These are phyloP conservation scores for Ettlia oleoabundans DNA, from an alignment of 139 green algal species.

Conservation along the genomic window DNA sequence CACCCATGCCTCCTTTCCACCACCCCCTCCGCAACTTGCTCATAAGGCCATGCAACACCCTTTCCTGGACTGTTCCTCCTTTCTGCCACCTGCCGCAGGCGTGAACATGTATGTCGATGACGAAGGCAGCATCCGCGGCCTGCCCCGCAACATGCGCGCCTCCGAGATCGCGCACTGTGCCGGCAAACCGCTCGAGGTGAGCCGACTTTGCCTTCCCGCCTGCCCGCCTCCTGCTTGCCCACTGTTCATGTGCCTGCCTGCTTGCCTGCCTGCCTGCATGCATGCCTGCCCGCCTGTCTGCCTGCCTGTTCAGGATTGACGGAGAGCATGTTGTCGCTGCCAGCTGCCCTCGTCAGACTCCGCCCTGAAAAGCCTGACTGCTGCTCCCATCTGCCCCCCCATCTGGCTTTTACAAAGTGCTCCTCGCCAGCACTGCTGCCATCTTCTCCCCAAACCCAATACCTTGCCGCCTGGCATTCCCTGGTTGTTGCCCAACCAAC, in stretches of 20 bases:
- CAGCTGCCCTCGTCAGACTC: background rate
- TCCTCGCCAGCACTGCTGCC: too few species aligned
- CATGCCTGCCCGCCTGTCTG: background rate
- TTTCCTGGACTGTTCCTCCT: too few species aligned
- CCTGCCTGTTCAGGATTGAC: background rate
- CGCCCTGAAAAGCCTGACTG: too few species aligned
- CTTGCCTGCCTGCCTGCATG: background rate
- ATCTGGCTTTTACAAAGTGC: too few species aligned
- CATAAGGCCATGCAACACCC: too few species aligned
- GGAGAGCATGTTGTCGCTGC: background rate
- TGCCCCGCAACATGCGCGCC: constrained; percentile 76
- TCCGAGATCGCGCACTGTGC: constrained; percentile 71
- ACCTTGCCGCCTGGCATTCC: too few species aligned
- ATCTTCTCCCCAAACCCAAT: too few species aligned
- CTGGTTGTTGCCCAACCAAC: too few species aligned
- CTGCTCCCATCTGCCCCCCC: too few species aligned
- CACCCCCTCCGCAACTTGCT: too few species aligned
- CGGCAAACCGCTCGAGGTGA: constrained; percentile 77
- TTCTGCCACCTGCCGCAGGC: too few species aligned
- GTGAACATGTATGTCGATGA: constrained; percentile 94
- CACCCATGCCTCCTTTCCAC: too few species aligned
- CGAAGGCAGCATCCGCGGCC: constrained; percentile 66
- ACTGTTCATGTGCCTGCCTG: background rate
- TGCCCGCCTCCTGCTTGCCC: background rate
- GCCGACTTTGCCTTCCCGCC: background rate